These are phyloP conservation scores for Neopestalotiopsis rosae DNA, from an alignment of 2,329 filamentous ascomycete species.

Conservation along the genomic window DNA sequence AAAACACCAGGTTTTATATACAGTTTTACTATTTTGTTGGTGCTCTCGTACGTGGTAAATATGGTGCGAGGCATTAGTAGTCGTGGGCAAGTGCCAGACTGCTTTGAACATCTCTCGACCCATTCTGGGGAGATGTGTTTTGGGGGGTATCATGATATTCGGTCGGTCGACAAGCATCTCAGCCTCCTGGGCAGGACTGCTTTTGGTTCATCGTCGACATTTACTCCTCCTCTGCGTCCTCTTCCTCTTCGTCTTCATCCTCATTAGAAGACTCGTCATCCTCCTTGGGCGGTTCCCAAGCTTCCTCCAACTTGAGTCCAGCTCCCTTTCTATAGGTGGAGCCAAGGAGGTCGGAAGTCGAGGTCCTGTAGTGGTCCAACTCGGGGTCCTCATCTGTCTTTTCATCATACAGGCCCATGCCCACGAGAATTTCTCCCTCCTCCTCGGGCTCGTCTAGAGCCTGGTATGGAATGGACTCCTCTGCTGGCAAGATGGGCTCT, in stretches of 20 bases:
- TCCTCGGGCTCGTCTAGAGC: conserved; percentile 57
- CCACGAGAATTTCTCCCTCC: conserved; percentile 75
- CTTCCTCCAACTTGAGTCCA: conserved; percentile 81
- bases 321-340: conserved; percentile 64
- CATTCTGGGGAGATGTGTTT: conserved; percentile 20
- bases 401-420: conserved; percentile 81
- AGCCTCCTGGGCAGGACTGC: neutral
- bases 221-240: conserved; percentile 49
- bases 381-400: conserved; percentile 54
- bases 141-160: conserved; percentile 12
- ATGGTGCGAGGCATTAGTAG: neutral
- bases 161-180: conserved; percentile 18
- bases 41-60: neutral
- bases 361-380: conserved; percentile 59
- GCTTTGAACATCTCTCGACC: conserved; percentile 12
- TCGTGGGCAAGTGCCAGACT: neutral
- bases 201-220: conserved; percentile 34
- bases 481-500: conserved; percentile 49
- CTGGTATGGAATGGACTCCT: conserved; percentile 56
- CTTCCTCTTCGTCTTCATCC: conserved; percentile 61
- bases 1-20: conserved; percentile 6
- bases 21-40: conserved; percentile 8
- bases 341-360: conserved; percentile 60
- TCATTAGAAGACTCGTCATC: conserved; percentile 60
- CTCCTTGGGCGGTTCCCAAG: conserved; percentile 70